Conservation (phyloP, 1,284 basidiomycete species). For the Puccinia novopanici region DNA sequence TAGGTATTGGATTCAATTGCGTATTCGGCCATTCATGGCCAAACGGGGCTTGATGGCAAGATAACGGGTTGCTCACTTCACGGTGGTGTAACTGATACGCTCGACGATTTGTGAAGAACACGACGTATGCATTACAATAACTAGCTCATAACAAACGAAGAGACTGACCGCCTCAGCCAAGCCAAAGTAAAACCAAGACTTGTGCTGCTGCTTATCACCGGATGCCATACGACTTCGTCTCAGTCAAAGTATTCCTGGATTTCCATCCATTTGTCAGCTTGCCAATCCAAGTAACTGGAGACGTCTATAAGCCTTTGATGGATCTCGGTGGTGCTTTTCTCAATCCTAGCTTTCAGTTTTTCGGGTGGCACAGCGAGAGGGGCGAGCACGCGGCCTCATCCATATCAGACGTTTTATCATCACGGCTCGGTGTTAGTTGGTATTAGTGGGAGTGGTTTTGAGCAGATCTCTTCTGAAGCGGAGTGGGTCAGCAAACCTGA, state of each 20-base stretch:
- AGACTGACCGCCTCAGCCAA: conserved; percentile 44
- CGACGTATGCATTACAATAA: conserved; percentile 57
- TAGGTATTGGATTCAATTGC: no score
- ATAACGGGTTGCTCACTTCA: conserved; percentile 56
- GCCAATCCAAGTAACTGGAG: conserved; percentile 30
- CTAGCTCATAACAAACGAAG: conserved; percentile 60
- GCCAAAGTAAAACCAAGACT: conserved; percentile 28
- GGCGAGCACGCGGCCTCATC: conserved; percentile 24
- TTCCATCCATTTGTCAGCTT: conserved; percentile 43
- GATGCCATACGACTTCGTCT: conserved; percentile 1
- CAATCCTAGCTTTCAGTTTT: no score
- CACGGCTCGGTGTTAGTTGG: no score
- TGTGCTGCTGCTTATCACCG: conserved; percentile 4
- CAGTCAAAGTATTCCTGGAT: conserved; percentile 23
- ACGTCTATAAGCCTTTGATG: conserved; percentile 19
- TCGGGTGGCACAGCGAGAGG: conserved; percentile 3
- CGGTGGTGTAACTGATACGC: conserved; percentile 58
- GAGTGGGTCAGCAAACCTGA: no score
- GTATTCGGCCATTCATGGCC: no score
- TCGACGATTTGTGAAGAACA: conserved; percentile 56
- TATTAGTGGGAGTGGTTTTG: no score
- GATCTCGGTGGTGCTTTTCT: conserved; percentile 1
- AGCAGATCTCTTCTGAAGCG: no score
- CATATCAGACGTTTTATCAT: no score
- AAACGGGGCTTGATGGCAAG: no score